phyloP scores from a whole-genome alignment of 352 stramenopile genomes.

The Phytophthora quininea region DNA sequence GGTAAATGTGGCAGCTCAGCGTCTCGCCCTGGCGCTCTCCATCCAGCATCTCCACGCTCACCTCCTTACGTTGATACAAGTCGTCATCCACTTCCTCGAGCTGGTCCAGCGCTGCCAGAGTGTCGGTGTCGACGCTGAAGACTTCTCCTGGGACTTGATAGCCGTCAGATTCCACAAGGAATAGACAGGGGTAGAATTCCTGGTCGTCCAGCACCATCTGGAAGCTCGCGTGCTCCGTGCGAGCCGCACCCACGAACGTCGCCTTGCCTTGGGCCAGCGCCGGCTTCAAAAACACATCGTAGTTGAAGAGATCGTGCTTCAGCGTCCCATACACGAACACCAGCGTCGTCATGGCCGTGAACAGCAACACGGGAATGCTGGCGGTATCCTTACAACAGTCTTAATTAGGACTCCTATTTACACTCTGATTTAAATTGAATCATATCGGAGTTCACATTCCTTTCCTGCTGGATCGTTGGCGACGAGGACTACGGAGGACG shows the following conservation, averaged over 20 bases:
- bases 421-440: neutral
- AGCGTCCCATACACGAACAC: slow-evolving; percentile 72
- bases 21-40: slow-evolving; percentile 22
- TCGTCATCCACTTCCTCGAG: slow-evolving; percentile 50
- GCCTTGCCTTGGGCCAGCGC: slow-evolving; percentile 43
- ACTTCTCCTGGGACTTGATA: slow-evolving; percentile 48
- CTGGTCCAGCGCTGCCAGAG: slow-evolving; percentile 52
- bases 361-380: too few relatives aligned
- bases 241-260: slow-evolving; percentile 33
- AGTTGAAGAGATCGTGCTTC: slow-evolving; percentile 63
- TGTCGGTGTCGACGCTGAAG: slow-evolving; percentile 50
- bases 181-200: slow-evolving; percentile 48
- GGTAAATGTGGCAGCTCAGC: slow-evolving; percentile 39
- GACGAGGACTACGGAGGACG: neutral
- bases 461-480: slow-evolving; percentile 8
- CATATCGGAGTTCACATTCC: neutral
- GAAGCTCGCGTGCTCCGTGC: slow-evolving; percentile 31
- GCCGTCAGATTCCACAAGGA: slow-evolving; percentile 27
- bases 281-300: slow-evolving; percentile 53
- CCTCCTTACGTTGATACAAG: slow-evolving; percentile 26
- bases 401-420: neutral
- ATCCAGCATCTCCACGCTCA: slow-evolving; percentile 43
- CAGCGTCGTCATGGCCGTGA: slow-evolving; percentile 28
- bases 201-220: slow-evolving; percentile 48
- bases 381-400: neutral